Conservation (phyloP, 2,329 filamentous ascomycete genomes). For the Rhynchosporium graminicola region DNA sequence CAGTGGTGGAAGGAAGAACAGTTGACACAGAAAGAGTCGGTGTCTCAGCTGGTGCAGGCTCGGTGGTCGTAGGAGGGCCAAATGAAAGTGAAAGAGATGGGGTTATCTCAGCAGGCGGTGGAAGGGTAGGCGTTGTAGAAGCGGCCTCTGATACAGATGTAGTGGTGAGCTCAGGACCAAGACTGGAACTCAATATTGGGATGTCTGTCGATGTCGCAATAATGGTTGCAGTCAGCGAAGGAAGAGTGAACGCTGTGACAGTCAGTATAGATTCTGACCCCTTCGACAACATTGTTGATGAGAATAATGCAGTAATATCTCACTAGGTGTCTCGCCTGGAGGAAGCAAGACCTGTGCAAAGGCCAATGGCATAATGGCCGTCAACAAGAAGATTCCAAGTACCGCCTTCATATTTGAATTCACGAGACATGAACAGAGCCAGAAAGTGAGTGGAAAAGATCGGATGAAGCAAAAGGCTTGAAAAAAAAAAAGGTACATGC, state of each 20-base stretch:
- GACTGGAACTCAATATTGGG: not conserved
- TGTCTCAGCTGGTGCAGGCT: not conserved
- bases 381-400: not conserved
- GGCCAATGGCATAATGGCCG: not conserved
- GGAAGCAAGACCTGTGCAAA: slow-evolving; percentile 4
- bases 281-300: not conserved
- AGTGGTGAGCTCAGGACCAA: not conserved
- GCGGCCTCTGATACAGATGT: not conserved
- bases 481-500: not conserved
- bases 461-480: slow-evolving; percentile 6
- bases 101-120: no score
- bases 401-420: not conserved
- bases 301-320: not conserved
- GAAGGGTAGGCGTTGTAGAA: not conserved
- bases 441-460: not conserved
- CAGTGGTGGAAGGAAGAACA: not conserved
- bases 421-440: not conserved
- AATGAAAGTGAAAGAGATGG: no score
- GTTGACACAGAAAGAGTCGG: not conserved
- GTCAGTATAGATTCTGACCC: not conserved
- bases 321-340: slow-evolving; percentile 2
- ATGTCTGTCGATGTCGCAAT: not conserved
- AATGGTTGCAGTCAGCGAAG: not conserved
- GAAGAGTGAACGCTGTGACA: not conserved
- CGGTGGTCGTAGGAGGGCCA: no score